phyloP scores from a whole-genome alignment of 2,329 filamentous ascomycete genomes.

The Fusarium piperis region DNA sequence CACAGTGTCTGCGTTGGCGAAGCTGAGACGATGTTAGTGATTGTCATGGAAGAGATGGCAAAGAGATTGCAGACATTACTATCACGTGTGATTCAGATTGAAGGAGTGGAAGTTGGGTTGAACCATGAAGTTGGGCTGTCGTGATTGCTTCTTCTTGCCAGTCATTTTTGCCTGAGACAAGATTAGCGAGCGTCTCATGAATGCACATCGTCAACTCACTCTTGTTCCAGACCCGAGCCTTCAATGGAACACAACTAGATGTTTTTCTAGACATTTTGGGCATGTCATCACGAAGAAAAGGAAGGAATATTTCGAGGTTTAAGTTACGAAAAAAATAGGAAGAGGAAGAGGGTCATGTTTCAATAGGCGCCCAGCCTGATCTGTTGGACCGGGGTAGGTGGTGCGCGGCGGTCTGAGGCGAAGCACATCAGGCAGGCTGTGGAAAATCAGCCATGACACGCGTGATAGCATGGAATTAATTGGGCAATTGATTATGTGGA shows the following conservation, averaged over 20 bases:
- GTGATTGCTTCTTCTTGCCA: not conserved
- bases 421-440: not conserved
- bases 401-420: not conserved
- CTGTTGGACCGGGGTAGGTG: not conserved
- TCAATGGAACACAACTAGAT: not conserved
- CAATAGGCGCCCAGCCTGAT: not conserved
- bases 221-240: slow-evolving; percentile 14
- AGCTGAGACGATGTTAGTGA: slow-evolving; percentile 17
- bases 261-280: not conserved
- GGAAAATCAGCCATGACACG: not conserved
- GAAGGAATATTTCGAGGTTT: not conserved
- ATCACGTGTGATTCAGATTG: slow-evolving; percentile 13
- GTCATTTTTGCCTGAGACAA: not conserved
- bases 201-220: slow-evolving; percentile 3
- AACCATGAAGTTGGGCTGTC: not conserved
- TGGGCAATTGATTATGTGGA: not conserved
- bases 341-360: not conserved
- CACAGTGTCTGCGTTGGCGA: slow-evolving; percentile 44
- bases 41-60: fast-evolving
- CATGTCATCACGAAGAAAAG: not conserved
- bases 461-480: not conserved
- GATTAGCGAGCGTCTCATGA: no score
- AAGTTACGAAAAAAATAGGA: not conserved
- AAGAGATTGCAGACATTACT: not conserved
- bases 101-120: not conserved